Percentiles rank a stretch among this genome's conserved stretches.
Evolutionary conservation across 148 eudicot genomes (phyloP).

Genomic region (Amaranthus palmeri): DNA sequence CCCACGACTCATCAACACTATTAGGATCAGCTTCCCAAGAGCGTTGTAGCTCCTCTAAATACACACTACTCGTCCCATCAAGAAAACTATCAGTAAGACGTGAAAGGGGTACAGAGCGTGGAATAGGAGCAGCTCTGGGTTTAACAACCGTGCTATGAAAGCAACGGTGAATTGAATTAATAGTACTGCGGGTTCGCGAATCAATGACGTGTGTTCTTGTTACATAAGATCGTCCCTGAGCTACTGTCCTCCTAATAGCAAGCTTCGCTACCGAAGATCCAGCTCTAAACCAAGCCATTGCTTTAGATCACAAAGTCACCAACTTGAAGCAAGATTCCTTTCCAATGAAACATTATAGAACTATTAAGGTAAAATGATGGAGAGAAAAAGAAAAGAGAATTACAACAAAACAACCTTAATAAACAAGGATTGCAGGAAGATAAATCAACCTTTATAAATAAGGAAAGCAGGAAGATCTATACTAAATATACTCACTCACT

Average conservation of each 20-base stretch:
- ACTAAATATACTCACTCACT: too few relatives aligned
- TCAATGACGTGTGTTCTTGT: constrained; percentile 39
- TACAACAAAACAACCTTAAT: too few relatives aligned
- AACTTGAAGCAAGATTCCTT: constrained; percentile 7
- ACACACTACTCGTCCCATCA: constrained; percentile 93
- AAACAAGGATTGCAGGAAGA: too few relatives aligned
- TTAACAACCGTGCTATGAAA: constrained; percentile 62
- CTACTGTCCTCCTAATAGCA: constrained; percentile 59
- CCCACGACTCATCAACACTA: constrained; percentile 97
- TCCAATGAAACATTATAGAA: constrained; percentile 5
- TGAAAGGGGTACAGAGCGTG: constrained; percentile 78
- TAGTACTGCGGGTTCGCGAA: constrained; percentile 20
- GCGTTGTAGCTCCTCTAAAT: constrained; percentile 85
- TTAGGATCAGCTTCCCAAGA: constrained; percentile 93
- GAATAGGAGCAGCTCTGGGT: constrained; percentile 68
- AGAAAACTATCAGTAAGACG: constrained; percentile 82
- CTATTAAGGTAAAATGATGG: not conserved
- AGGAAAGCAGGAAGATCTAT: too few relatives aligned
- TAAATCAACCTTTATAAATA: too few relatives aligned
- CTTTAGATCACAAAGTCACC: constrained; percentile 10
- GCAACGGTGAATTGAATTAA: constrained; percentile 6
- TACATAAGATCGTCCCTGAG: constrained; percentile 50
- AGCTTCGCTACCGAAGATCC: constrained; percentile 65
- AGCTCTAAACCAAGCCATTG: constrained; percentile 79
- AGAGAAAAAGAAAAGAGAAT: not conserved